phyloP scores from a whole-genome alignment of 2,329 filamentous ascomycete species.

The Neoscytalidium dimidiatum region DNA sequence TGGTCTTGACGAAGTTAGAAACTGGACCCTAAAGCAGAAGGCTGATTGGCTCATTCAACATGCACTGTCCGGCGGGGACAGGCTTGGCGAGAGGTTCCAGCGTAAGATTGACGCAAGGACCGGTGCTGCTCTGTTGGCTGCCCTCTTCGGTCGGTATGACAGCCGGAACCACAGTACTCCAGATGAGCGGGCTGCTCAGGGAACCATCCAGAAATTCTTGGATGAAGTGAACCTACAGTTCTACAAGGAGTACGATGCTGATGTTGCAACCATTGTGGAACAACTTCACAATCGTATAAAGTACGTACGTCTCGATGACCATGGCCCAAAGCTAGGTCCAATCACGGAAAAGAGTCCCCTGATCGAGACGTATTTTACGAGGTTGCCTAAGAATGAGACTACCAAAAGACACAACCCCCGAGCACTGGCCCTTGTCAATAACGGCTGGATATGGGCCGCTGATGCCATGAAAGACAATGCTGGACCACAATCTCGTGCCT shows the following conservation, averaged over 20 bases:
- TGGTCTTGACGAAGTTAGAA: slow-evolving; percentile 55
- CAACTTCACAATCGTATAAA: slow-evolving; percentile 94
- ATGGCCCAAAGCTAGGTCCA: slow-evolving; percentile 83
- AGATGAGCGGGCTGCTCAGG: slow-evolving; percentile 54
- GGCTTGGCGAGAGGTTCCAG: slow-evolving; percentile 77
- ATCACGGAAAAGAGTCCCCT: slow-evolving; percentile 77
- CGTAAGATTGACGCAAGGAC: slow-evolving; percentile 69
- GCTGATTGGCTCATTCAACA: slow-evolving; percentile 67
- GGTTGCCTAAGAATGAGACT: slow-evolving; percentile 74
- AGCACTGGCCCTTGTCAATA: slow-evolving; percentile 84
- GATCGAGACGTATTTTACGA: slow-evolving; percentile 93
- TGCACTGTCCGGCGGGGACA: slow-evolving; percentile 70
- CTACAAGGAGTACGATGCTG: slow-evolving; percentile 88
- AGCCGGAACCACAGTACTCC: slow-evolving; percentile 50
- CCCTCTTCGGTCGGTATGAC: slow-evolving; percentile 70
- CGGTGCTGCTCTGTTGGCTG: slow-evolving; percentile 68
- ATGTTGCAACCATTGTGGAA: slow-evolving; percentile 79
- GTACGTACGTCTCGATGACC: slow-evolving; percentile 87
- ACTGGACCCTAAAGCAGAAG: slow-evolving; percentile 60
- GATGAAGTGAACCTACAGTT: slow-evolving; percentile 85
- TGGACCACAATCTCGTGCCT: slow-evolving; percentile 85
- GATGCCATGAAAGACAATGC: slow-evolving; percentile 94
- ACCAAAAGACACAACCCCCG: slow-evolving; percentile 76
- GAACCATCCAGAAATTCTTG: slow-evolving; percentile 62
- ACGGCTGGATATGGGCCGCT: slow-evolving; percentile 98